Evolutionary conservation across 106 monocot genomes (phyloP).

Genomic region (Apostasia ramifera): DNA sequence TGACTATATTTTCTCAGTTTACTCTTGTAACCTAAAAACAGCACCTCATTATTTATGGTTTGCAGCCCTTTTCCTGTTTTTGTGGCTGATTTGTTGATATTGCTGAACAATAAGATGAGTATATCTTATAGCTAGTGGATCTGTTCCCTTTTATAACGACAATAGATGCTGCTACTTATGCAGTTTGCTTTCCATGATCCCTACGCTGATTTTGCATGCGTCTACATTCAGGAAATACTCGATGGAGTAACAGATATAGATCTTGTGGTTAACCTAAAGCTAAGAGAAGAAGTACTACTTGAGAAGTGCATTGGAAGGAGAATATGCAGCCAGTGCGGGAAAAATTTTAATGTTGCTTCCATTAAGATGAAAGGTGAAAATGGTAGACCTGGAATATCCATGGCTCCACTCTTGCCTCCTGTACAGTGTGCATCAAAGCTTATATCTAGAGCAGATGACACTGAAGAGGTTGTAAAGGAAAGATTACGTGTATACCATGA

Average conservation of each 20-base stretch:
- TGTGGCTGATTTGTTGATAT: too few relatives aligned
- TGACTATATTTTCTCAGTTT: too few relatives aligned
- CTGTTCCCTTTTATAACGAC: too few relatives aligned
- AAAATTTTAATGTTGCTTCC: constrained; percentile 78
- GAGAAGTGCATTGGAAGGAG: constrained; percentile 91
- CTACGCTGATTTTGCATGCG: neutral
- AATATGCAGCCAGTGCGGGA: constrained; percentile 83
- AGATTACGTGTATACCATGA: constrained; percentile 75
- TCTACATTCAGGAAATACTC: constrained; percentile 58
- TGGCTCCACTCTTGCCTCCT: constrained; percentile 86
- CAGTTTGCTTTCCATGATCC: too few relatives aligned
- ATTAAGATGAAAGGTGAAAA: constrained; percentile 73
- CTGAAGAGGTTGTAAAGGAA: constrained; percentile 86
- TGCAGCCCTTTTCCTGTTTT: too few relatives aligned
- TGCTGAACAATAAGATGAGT: too few relatives aligned
- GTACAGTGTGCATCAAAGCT: constrained; percentile 64
- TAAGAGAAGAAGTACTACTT: constrained; percentile 74
- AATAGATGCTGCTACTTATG: too few relatives aligned
- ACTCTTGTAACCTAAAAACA: too few relatives aligned
- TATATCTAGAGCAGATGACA: constrained; percentile 74
- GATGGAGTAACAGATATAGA: constrained; percentile 80
- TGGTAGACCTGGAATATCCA: constrained; percentile 66
- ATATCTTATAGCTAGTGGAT: too few relatives aligned
- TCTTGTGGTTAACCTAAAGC: constrained; percentile 80
- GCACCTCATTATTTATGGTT: too few relatives aligned